Conservation (phyloP, 495 filamentous ascomycete species). For the Neurospora pannonica region DNA sequence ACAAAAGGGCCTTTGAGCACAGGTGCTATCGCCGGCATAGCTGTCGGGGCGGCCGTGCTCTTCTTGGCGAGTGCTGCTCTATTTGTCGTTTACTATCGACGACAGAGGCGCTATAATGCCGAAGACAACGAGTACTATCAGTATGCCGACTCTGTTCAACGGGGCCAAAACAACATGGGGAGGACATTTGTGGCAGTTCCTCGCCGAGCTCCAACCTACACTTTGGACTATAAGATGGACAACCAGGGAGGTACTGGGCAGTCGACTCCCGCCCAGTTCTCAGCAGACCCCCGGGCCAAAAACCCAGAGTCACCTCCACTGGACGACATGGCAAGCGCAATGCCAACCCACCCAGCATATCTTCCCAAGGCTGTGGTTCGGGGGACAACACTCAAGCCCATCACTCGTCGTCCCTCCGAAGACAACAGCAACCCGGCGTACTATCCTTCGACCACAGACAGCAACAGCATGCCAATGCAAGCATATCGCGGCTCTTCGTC, state of each 20-base stretch:
- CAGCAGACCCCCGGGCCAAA: conserved; percentile 8
- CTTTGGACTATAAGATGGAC: conserved; percentile 23
- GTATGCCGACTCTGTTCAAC: background rate
- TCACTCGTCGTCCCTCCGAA: conserved; percentile 12
- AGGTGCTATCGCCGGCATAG: conserved; percentile 38
- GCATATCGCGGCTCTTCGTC: background rate
- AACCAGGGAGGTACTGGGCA: conserved; percentile 17
- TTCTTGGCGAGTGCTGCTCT: conserved; percentile 28
- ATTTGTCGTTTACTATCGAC: conserved; percentile 34
- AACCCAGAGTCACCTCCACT: conserved; percentile 3
- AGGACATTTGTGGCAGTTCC: conserved; percentile 4
- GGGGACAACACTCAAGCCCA: conserved; percentile 10
- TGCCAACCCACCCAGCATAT: conserved; percentile 43
- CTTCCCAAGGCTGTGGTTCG: conserved; percentile 29
- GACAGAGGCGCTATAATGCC: conserved; percentile 22
- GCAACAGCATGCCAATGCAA: background rate
- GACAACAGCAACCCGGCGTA: conserved; percentile 1
- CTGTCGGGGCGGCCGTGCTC: conserved; percentile 25
- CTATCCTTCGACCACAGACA: conserved; percentile 1
- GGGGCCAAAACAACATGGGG: background rate
- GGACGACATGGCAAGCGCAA: conserved; percentile 15
- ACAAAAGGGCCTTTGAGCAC: conserved; percentile 18
- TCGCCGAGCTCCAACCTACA: conserved; percentile 13
- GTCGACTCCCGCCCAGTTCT: conserved; percentile 17
- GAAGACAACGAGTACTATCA: conserved; percentile 9